Evolutionary conservation across 1,284 basidiomycete genomes (phyloP).

Genomic region (Inonotus obliquus): DNA sequence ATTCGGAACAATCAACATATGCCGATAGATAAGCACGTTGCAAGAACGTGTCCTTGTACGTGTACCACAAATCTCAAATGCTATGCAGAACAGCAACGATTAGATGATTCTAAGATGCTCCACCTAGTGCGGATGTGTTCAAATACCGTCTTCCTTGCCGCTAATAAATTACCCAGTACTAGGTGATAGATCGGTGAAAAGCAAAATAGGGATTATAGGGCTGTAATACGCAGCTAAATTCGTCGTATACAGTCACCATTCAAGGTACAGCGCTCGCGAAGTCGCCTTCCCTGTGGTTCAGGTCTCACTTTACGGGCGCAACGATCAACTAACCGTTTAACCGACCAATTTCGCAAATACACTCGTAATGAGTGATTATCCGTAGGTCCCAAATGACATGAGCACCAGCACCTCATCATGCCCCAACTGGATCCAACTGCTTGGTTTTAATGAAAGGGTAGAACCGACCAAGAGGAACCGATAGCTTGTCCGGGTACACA

Average conservation of each 20-base stretch:
- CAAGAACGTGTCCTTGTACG: neutral
- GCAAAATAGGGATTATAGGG: too few relatives aligned
- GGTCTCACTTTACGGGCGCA: neutral
- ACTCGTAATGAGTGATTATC: neutral
- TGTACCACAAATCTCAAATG: neutral
- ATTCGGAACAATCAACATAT: neutral
- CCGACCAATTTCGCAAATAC: neutral
- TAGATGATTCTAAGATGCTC: neutral
- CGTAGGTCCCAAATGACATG: neutral
- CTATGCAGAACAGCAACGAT: neutral
- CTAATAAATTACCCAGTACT: too few relatives aligned
- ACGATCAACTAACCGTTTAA: neutral
- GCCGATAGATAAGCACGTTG: neutral
- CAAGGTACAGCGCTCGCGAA: neutral
- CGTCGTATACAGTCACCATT: neutral
- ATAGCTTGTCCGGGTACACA: too few relatives aligned
- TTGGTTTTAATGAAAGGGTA: neutral
- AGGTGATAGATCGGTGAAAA: too few relatives aligned
- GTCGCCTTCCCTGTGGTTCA: neutral
- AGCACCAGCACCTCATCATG: neutral
- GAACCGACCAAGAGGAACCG: too few relatives aligned
- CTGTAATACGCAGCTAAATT: neutral
- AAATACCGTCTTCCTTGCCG: too few relatives aligned
- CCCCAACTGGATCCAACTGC: neutral
- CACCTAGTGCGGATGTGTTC: too few relatives aligned